phyloP scores from a whole-genome alignment of 2,329 filamentous ascomycete genomes.

The Aspergillus tamarii region DNA sequence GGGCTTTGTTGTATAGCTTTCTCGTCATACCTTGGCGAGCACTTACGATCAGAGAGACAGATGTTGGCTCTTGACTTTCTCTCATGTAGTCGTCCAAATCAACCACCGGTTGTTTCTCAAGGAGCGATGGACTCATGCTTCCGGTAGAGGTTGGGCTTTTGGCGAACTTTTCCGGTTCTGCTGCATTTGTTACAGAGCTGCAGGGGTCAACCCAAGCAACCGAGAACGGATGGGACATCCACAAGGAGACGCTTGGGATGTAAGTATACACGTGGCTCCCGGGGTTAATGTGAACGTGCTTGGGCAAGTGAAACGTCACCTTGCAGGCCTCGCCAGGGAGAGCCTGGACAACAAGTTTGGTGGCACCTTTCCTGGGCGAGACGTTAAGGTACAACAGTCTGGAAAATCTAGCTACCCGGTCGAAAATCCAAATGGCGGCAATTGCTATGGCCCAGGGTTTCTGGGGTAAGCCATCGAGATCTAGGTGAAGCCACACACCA shows the following conservation, averaged over 20 bases:
- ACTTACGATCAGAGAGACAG: slow-evolving; percentile 61
- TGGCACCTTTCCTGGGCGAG: slow-evolving; percentile 51
- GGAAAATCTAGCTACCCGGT: slow-evolving; percentile 51
- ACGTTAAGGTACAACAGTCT: slow-evolving; percentile 59
- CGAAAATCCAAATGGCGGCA: slow-evolving; percentile 43
- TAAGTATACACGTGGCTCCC: slow-evolving; percentile 66
- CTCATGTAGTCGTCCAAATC: slow-evolving; percentile 29
- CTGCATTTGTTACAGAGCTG: slow-evolving; percentile 27
- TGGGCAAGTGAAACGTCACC: slow-evolving; percentile 62
- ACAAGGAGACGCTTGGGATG: slow-evolving; percentile 53
- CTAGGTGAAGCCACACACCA: slow-evolving; percentile 49
- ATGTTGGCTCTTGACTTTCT: slow-evolving; percentile 33
- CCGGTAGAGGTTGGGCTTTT: slow-evolving; percentile 13
- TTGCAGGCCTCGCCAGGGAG: slow-evolving; percentile 63
- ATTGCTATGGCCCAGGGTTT: slow-evolving; percentile 43
- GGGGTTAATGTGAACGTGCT: slow-evolving; percentile 56
- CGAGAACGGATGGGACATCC: slow-evolving; percentile 55
- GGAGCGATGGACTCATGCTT: slow-evolving; percentile 26
- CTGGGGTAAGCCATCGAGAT: slow-evolving; percentile 46
- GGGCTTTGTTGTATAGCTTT: slow-evolving; percentile 61
- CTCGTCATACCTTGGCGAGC: slow-evolving; percentile 67
- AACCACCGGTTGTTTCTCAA: slow-evolving; percentile 38
- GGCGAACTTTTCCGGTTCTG: slow-evolving; percentile 21
- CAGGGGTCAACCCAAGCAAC: slow-evolving; percentile 50
- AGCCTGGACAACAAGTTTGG: slow-evolving; percentile 60